Conservation (phyloP, 1,139 yeast species). For the Geotrichum cucujoidarum region DNA sequence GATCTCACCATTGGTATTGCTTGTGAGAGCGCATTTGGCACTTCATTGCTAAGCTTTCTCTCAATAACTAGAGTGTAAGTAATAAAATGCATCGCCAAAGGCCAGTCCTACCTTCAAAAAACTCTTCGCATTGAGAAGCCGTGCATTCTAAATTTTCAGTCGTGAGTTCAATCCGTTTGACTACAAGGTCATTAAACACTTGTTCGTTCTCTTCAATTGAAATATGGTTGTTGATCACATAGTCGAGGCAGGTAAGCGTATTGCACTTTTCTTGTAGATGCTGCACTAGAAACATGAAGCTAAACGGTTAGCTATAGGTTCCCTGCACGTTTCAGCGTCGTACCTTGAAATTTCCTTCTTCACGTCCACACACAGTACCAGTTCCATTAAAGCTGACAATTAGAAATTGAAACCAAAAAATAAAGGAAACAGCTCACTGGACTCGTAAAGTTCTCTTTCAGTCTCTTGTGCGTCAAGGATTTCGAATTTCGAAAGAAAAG, state of each 20-base stretch:
- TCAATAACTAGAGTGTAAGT: constrained; percentile 17
- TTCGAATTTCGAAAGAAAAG: constrained; percentile 19
- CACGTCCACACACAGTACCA: constrained; percentile 17
- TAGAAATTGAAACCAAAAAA: background rate
- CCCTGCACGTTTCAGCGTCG: too few species aligned
- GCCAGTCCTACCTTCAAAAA: constrained; percentile 19
- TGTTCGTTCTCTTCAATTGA: constrained; percentile 14
- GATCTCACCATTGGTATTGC: constrained; percentile 18
- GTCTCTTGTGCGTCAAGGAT: constrained; percentile 18
- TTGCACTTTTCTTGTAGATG: constrained; percentile 19
- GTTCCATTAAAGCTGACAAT: constrained; percentile 18
- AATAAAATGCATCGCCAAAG: too few species aligned
- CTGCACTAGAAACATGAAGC: constrained; percentile 19
- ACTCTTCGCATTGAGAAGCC: constrained; percentile 13
- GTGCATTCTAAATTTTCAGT: constrained; percentile 5
- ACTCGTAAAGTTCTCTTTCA: constrained; percentile 14
- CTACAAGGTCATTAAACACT: constrained; percentile 7
- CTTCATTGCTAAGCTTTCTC: constrained; percentile 11
- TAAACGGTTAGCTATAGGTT: background rate
- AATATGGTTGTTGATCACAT: constrained; percentile 17
- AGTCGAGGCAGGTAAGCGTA: constrained; percentile 17
- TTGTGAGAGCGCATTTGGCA: constrained; percentile 13
- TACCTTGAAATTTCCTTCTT: constrained; percentile 18
- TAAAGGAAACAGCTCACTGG: constrained; percentile 5
- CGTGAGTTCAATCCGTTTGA: constrained; percentile 18